A percentile compares a stretch with the other conserved stretches of the same genome.
These are phyloP conservation scores for Delitschia confertaspora DNA, from an alignment of 495 filamentous ascomycete species.

Conservation along the genomic window DNA sequence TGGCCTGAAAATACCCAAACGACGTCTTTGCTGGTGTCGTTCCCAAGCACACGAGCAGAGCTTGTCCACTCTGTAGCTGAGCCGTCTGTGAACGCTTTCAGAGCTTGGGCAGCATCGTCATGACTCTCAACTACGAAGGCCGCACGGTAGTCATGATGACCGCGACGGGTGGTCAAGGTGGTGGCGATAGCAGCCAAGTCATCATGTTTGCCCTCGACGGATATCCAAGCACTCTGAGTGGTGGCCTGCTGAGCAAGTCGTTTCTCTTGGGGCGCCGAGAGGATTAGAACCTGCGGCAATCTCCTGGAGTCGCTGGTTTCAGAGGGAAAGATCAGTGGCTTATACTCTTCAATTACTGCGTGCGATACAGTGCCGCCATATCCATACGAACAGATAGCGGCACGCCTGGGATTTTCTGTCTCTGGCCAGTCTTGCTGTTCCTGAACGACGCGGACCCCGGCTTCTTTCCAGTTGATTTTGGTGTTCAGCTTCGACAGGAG, in stretches of 20 bases:
- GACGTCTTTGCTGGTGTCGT: conserved; percentile 9
- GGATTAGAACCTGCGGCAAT: conserved; percentile 18
- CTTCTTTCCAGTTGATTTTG: conserved; percentile 24
- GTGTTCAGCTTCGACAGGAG: conserved; percentile 36
- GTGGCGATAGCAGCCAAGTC: conserved; percentile 18
- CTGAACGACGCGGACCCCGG: conserved; percentile 25
- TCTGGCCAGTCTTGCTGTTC: conserved; percentile 21
- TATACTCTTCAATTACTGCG: conserved; percentile 33
- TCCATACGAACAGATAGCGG: conserved; percentile 39
- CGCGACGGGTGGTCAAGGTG: conserved; percentile 30
- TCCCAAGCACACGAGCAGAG: conserved; percentile 22
- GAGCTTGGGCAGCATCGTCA: conserved; percentile 22
- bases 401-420: conserved; percentile 22
- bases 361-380: conserved; percentile 41
- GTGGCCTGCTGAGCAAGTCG: conserved; percentile 25
- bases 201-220: conserved; percentile 12
- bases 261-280: conserved; percentile 35
- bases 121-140: conserved; percentile 23
- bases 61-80: conserved; percentile 17
- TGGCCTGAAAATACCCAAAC: conserved; percentile 25
- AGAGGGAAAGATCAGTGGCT: background rate
- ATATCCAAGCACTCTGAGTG: conserved; percentile 9
- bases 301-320: background rate
- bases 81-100: conserved; percentile 21
- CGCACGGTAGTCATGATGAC: conserved; percentile 31